Evolutionary conservation across 2,329 filamentous ascomycete species (phyloP).

Genomic region (Fusarium coicis): DNA sequence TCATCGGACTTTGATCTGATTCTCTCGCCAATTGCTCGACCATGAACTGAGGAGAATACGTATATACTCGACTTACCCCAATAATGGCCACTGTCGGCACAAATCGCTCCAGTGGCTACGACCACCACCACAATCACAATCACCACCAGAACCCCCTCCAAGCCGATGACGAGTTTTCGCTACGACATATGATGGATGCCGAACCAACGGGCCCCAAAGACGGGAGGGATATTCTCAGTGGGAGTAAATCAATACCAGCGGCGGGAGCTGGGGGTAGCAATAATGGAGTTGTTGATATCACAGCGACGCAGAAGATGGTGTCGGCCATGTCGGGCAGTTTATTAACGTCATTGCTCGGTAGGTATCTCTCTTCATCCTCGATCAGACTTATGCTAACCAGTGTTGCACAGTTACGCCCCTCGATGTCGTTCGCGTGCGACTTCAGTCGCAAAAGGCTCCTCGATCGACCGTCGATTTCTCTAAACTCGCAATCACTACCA

Average conservation of each 20-base stretch:
- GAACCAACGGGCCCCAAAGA: conserved; percentile 24
- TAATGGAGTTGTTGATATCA: conserved; percentile 71
- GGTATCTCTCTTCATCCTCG: conserved; percentile 40
- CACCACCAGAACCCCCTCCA: conserved; percentile 37
- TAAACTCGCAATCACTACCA: conserved; percentile 65
- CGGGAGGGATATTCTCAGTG: conserved; percentile 9
- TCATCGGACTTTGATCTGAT: background rate
- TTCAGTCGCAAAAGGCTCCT: conserved; percentile 80
- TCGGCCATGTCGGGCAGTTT: conserved; percentile 92
- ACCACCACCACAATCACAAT: conserved; percentile 20
- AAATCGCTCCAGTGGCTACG: conserved; percentile 38
- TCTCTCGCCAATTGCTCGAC: conserved; percentile 6
- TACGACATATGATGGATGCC: conserved; percentile 44
- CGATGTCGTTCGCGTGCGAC: conserved; percentile 93
- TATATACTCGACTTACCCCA: conserved; percentile 10
- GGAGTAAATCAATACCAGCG: conserved; percentile 13
- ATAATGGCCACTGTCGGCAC: conserved; percentile 40
- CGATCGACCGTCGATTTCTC: conserved; percentile 64
- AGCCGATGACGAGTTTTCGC: conserved; percentile 44
- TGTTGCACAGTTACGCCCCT: conserved; percentile 81
- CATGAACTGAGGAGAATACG: conserved; percentile 28
- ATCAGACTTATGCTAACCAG: conserved; percentile 8
- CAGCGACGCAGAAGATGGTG: conserved; percentile 90
- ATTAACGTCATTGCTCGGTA: conserved; percentile 88
- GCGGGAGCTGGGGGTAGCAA: conserved; percentile 16